Conservation (phyloP, 441 rosid genomes). For the Jatropha podagrica region DNA sequence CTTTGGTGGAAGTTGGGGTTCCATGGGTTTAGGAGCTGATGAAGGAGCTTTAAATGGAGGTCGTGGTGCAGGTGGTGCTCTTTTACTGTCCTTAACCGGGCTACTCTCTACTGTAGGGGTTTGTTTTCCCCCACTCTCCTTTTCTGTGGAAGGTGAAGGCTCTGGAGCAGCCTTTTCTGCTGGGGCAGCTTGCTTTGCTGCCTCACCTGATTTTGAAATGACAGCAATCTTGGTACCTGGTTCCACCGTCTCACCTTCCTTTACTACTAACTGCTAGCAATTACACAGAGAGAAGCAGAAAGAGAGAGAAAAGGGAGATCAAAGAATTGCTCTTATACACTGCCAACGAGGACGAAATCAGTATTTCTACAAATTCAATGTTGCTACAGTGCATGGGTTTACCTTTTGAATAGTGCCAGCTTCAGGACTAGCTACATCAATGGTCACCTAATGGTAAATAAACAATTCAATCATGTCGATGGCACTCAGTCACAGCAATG, state of each 20-base stretch:
- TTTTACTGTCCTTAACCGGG: slow-evolving; percentile 47
- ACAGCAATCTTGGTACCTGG: slow-evolving; percentile 78
- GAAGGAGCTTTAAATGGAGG: slow-evolving; percentile 35
- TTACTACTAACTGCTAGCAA: slow-evolving; percentile 52
- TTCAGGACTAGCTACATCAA: slow-evolving; percentile 85
- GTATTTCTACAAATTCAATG: not conserved
- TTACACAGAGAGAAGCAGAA: not conserved
- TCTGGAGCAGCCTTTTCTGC: slow-evolving; percentile 57
- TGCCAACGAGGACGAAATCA: slow-evolving; percentile 14
- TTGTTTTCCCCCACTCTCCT: slow-evolving; percentile 34
- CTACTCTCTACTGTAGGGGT: slow-evolving; percentile 50
- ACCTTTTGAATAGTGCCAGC: slow-evolving; percentile 80
- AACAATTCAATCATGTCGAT: slow-evolving; percentile 4
- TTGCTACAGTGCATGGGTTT: not conserved
- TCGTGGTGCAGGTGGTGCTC: slow-evolving; percentile 13
- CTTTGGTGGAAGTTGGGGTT: slow-evolving; percentile 92
- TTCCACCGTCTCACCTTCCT: slow-evolving; percentile 91
- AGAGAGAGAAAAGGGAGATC: not conserved
- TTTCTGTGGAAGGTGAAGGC: slow-evolving; percentile 51
- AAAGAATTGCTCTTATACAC: not conserved
- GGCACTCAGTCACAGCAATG: not conserved
- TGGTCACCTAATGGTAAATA: slow-evolving; percentile 56
- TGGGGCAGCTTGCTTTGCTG: slow-evolving; percentile 61
- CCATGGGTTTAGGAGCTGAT: slow-evolving; percentile 53
- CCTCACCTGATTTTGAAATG: slow-evolving; percentile 73